These are phyloP conservation scores for Allium cepa DNA, from an alignment of 106 monocot genomes.

Conservation along the genomic window DNA sequence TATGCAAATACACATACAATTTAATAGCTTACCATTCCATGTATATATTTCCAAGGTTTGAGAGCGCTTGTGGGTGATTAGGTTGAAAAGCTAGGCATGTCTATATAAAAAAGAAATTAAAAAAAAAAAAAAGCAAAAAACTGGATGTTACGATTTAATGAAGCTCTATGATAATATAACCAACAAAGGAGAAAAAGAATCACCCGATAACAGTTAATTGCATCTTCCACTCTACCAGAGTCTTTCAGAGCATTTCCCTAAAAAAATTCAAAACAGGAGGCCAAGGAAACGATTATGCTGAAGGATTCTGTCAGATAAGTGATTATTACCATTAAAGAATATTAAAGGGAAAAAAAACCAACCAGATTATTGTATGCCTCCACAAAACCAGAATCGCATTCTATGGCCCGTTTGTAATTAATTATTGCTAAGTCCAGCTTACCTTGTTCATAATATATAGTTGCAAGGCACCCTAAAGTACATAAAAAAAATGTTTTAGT, in stretches of 20 bases:
- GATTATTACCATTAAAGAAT: too few species aligned
- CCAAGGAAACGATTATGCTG: too few species aligned
- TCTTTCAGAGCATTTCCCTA: slow-evolving; percentile 98
- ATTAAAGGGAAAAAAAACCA: neutral
- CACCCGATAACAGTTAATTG: slow-evolving; percentile 72
- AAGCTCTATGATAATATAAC: too few species aligned
- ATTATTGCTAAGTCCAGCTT: slow-evolving; percentile 85
- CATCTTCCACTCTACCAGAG: slow-evolving; percentile 81
- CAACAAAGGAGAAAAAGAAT: slow-evolving; percentile 2
- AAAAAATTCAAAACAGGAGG: neutral
- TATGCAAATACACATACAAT: neutral
- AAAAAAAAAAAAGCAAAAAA: neutral
- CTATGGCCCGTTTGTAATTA: slow-evolving; percentile 80
- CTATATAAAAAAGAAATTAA: slow-evolving; percentile 19
- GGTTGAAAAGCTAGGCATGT: slow-evolving; percentile 82
- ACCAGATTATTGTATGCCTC: slow-evolving; percentile 98
- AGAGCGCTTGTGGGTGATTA: slow-evolving; percentile 90
- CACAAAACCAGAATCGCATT: slow-evolving; percentile 67
- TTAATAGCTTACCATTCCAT: slow-evolving; percentile 64
- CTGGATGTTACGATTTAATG: neutral
- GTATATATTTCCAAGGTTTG: slow-evolving; percentile 93
- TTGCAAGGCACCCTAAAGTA: slow-evolving; percentile 69
- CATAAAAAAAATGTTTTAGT: neutral
- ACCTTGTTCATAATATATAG: slow-evolving; percentile 81
- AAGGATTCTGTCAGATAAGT: too few species aligned